phyloP scores from a whole-genome alignment of 352 stramenopile genomes.

The Globisporangium solare region DNA sequence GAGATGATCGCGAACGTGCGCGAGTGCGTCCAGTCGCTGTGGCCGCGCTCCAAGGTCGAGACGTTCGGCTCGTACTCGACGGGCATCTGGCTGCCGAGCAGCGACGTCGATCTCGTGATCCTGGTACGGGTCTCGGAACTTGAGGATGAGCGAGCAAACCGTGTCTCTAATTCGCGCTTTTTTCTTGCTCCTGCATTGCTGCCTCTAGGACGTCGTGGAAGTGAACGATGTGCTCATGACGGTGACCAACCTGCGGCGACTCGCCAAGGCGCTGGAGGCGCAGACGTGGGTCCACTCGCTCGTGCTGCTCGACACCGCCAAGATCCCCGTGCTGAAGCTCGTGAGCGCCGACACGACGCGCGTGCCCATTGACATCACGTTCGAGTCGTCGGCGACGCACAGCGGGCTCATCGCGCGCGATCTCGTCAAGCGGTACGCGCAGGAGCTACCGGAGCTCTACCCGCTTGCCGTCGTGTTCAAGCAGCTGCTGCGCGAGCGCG shows the following conservation, averaged over 20 bases:
- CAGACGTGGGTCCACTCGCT: conserved; percentile 79
- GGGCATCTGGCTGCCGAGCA: conserved; percentile 83
- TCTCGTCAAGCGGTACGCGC: conserved; percentile 80
- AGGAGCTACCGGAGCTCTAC: conserved; percentile 84
- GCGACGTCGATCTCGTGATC: conserved; percentile 84
- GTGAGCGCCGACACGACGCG: conserved; percentile 57
- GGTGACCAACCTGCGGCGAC: conserved; percentile 47
- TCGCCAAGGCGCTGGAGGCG: conserved; percentile 50
- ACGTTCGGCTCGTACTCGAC: conserved; percentile 85
- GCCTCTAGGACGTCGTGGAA: conserved; percentile 42
- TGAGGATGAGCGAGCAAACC: no score
- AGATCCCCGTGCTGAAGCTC: conserved; percentile 82
- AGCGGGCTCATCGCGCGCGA: conserved; percentile 78
- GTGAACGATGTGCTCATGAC: conserved; percentile 55
- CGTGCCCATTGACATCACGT: conserved; percentile 84
- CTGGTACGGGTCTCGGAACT: conserved; percentile 29
- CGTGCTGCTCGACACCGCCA: conserved; percentile 77
- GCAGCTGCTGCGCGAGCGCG: conserved; percentile 83
- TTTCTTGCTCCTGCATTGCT: not conserved
- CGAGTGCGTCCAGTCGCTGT: conserved; percentile 58
- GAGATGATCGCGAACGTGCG: conserved; percentile 79
- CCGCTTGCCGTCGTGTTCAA: conserved; percentile 89
- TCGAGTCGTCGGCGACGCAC: conserved; percentile 77
- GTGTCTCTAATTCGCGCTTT: no score
- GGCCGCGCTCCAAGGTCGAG: conserved; percentile 71